A percentile compares a stretch with the other conserved stretches of the same genome.
Conservation (phyloP, 179 eudicot species). For the Silene noctiflora region DNA sequence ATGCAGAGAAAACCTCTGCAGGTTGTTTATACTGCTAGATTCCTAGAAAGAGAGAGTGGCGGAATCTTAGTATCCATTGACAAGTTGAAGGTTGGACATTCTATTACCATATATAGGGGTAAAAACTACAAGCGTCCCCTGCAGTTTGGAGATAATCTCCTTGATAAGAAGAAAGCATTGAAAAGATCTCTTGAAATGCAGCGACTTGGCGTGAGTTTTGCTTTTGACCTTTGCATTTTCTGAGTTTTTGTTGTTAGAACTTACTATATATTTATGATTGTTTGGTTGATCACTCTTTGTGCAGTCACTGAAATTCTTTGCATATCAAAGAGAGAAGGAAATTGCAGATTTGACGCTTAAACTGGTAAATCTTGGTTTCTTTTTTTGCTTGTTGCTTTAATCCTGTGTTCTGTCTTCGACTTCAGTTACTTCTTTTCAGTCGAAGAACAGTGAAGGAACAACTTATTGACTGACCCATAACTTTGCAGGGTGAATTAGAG, state of each 20-base stretch:
- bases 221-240: constrained; percentile 7
- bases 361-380: constrained; percentile 44
- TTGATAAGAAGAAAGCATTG: constrained; percentile 75
- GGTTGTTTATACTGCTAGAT: constrained; percentile 62
- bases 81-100: constrained; percentile 82
- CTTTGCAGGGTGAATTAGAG: constrained; percentile 33
- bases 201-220: constrained; percentile 77
- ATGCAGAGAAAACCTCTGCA: constrained; percentile 61
- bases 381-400: background rate
- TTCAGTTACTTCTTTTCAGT: background rate
- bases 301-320: constrained; percentile 72
- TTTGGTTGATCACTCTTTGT: constrained; percentile 8
- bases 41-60: constrained; percentile 71
- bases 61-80: constrained; percentile 72
- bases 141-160: constrained; percentile 49
- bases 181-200: constrained; percentile 82
- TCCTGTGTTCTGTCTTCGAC: too few species aligned
- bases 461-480: constrained; percentile 3
- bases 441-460: background rate
- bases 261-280: background rate
- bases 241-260: constrained; percentile 1
- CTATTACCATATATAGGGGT: constrained; percentile 85
- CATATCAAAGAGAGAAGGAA: constrained; percentile 60
- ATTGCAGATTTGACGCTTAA: constrained; percentile 52
- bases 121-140: constrained; percentile 82